Base-by-base conservation (phyloP, 148 eudicot genomes). In the Drosera capensis region DNA sequence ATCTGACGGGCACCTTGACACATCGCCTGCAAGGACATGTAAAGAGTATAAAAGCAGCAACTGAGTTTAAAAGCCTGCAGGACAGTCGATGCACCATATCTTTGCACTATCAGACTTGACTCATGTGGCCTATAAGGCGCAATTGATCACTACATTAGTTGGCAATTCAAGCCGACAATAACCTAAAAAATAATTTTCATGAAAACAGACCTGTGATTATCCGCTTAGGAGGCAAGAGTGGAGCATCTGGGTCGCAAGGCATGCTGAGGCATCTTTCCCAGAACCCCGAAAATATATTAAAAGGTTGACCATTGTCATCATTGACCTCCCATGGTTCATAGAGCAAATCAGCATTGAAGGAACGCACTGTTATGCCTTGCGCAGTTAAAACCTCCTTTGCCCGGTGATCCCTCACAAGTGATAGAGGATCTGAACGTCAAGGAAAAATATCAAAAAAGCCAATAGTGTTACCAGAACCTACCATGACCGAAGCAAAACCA, bases 251-350 rank as follows among this genome's bases (percentile, higher is more conserved):
- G 64, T 90, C 99, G 54, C 71, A 90, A 40, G 85, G 95, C 99
- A 90, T 90, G 72, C 74, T 76, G 48, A 90, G 99, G 78, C 94
- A 90, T 71, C 77, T 76, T 16, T 70, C 83, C 99, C 99, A 90
- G 67, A 90, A 85, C 48, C 73, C 62, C 21, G 75, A 37, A 56
- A 90, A 90, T 36, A 82, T 85, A 30, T 54, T 52, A 71, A 90
- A 90, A 14, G 99, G 95, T 18, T 60, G 85, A 17, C 82, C 77
- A 45, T 69, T 60, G 25, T 69, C 73, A 58, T 90, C 82, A 35
- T 55, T 56, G 52, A 90, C 84, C 47, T 85, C 88, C 99, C 99
- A 90, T 3, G 99, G 99, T 58, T 90, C 88, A 49, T 90, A 90
- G 40, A 90, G 70, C 77, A 90, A 68, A 67, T 90, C 99, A 1